Base-by-base conservation (phyloP, 1,284 basidiomycete genomes). In the Boletellus deceptivus region DNA sequence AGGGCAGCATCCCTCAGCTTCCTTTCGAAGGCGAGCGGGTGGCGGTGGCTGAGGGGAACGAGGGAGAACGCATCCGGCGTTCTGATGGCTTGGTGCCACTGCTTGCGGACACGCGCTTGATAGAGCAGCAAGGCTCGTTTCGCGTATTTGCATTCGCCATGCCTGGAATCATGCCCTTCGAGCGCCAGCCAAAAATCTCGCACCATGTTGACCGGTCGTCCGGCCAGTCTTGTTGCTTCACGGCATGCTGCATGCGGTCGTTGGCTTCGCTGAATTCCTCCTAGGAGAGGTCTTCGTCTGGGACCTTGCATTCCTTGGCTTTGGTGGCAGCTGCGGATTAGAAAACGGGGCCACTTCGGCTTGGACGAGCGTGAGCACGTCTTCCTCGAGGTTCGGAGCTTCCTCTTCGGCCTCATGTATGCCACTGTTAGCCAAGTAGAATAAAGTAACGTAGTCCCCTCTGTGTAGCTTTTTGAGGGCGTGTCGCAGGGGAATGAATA, bases 231-330 rank as follows among this genome's bases (percentile, higher is more conserved):
- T 42, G 25, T 6, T 29, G 27, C 3, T 9, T 0, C 40, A 42
- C 31, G 25, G 40, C 10, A 1, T 7, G 9, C 11, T 44, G 36
- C 35, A 49, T 49, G 3, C 29, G 4, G 10, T 39, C 18, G n/a
- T 49, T 49, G 10, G 42, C 48, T 7, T 49, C n/a, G 6, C 41
- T 31, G 37, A 49, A 44, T 17, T 43, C 42, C 14, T 49, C 48
- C 48, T 35, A 49, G 1, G 42, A 17, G 13, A 49, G 48, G 3
- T 39, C 3, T 11, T 49, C 18, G 6, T 49, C 48, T 2, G 6
- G 11, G 5, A 49, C 10, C 5, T 43, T 49, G n/a, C 9, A 22
- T 5, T 49, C 20, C 18, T 49, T 49, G 13, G 22, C 31, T 13
- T 40, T 45, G 24, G 31, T 8, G 0, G 36, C 4, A 2, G 29